Base-by-base conservation (phyloP, 2,329 filamentous ascomycete species). In the Coniella lustricola region DNA sequence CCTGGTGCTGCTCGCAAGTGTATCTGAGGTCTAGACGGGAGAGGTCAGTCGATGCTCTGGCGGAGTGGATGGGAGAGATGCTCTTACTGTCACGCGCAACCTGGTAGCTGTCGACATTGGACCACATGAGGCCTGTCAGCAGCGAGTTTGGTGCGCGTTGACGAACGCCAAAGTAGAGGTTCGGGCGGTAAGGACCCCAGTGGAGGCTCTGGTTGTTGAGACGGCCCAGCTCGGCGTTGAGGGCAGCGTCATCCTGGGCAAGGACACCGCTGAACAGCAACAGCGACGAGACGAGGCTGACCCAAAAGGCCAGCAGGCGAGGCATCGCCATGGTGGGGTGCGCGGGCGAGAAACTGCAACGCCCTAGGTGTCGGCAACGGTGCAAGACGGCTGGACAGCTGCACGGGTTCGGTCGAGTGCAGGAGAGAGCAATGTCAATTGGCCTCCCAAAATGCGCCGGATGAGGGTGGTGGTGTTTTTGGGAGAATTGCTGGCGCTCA, bases 141-240 rank as follows among this genome's bases (percentile, higher is more conserved):
- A 97, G 66, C 59, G 87, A 90, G 63, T 90, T 82, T 0, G 90
- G 85, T 43, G 91, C 75, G 50, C 90, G 79, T 39, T 91, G 88
- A 17, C 88, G 79, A 32, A 95, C 79, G 2, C 91, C 91, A 71
- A 97, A 97, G 68, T 96, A 97, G 38, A 97, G 68, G 61, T 96
- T 96, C 0, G 91, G 86, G 57, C 88, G 81, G 70, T 97, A 98
- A 1, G 93, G 89, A 0, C 93, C 93, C 93, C 93, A 98, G 71
- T 97, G 75, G 58, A 98, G 74, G 61, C 85, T 91, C 61, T 94
- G 78, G 66, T 97, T 95, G 61, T 79, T 80, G 54, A 73, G 63
- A 13, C 74, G 73, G 31, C 67, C 71, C 52, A 77, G 67, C 59
- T 79, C 75, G 53, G 64, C 65, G 37, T 67, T 70, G 33, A 77